phyloP scores from a whole-genome alignment of 176 grass and related monocot species.

The Triticum urartu region DNA sequence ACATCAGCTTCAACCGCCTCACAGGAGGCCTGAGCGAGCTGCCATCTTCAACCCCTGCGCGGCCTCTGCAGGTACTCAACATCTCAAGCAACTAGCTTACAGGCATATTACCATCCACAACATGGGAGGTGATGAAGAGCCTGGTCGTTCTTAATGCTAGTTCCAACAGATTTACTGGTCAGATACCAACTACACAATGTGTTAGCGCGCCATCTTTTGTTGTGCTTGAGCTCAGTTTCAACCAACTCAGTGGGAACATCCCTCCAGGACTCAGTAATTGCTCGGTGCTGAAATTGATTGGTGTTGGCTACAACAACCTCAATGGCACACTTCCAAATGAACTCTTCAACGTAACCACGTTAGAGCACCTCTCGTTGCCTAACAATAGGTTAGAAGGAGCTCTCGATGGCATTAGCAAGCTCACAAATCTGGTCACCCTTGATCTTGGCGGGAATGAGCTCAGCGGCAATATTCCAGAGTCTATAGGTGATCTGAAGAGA shows the following conservation, averaged over 20 bases:
- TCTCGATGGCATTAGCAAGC: not conserved
- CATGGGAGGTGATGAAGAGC: not conserved
- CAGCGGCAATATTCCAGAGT: not conserved
- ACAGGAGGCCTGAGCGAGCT: not conserved
- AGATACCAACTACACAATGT: slow-evolving; percentile 13
- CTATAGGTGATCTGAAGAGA: slow-evolving; percentile 18
- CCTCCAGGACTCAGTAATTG: not conserved
- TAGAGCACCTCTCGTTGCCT: slow-evolving; percentile 13
- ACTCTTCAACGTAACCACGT: not conserved
- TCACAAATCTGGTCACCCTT: slow-evolving; percentile 17
- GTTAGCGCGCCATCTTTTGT: not conserved
- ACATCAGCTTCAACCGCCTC: slow-evolving; percentile 24
- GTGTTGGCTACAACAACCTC: slow-evolving; percentile 28
- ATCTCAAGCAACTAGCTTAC: not conserved
- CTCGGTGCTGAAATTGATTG: not conserved
- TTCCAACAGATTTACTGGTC: slow-evolving; percentile 25
- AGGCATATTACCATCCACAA: not conserved
- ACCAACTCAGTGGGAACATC: not conserved
- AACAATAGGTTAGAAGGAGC: slow-evolving; percentile 22
- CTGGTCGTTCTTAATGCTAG: not conserved
- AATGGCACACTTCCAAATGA: slow-evolving; percentile 13
- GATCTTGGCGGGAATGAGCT: not conserved
- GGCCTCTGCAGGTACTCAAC: not conserved
- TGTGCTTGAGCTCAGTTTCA: not conserved
- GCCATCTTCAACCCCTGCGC: not conserved